These are phyloP conservation scores for Breviolum minutum DNA, from an alignment of 73 alveolate species.

Conservation along the genomic window DNA sequence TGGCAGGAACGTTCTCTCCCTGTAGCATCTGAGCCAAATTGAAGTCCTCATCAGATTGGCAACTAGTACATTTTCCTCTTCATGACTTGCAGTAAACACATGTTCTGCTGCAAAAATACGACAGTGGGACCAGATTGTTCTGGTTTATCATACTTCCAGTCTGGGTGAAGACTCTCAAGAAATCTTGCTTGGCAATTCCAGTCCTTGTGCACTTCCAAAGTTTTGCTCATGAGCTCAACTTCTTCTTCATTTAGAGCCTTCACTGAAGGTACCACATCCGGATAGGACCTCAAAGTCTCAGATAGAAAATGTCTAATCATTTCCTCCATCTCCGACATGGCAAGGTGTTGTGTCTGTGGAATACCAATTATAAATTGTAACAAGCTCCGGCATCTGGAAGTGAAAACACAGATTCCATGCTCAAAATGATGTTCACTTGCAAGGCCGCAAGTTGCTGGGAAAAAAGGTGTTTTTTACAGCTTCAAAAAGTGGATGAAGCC, in stretches of 20 bases:
- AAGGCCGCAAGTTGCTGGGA: too few relatives aligned
- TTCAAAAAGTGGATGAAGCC: too few relatives aligned
- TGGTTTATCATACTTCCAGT: background rate
- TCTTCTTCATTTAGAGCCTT: slow-evolving; percentile 23
- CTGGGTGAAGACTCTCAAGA: background rate
- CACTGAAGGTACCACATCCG: slow-evolving; percentile 72
- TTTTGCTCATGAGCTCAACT: slow-evolving; percentile 16
- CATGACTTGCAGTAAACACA: background rate
- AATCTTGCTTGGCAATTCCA: too few relatives aligned
- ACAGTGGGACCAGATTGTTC: background rate
- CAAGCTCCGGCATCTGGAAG: background rate
- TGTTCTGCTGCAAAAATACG: background rate
- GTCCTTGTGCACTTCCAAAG: slow-evolving; percentile 70
- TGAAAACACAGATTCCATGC: too few relatives aligned
- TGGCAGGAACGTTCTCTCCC: slow-evolving; percentile 70
- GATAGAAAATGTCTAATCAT: background rate
- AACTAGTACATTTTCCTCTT: background rate
- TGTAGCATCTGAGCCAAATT: slow-evolving; percentile 66
- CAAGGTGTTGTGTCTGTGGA: background rate
- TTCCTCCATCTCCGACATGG: background rate
- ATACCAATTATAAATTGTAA: background rate
- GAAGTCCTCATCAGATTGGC: slow-evolving; percentile 15
- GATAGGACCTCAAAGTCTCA: slow-evolving; percentile 5
- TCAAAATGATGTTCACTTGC: too few relatives aligned
- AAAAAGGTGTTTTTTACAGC: too few relatives aligned